These are phyloP conservation scores for Geotrichum carabidarum DNA, from an alignment of 1,139 yeast species.

Conservation along the genomic window DNA sequence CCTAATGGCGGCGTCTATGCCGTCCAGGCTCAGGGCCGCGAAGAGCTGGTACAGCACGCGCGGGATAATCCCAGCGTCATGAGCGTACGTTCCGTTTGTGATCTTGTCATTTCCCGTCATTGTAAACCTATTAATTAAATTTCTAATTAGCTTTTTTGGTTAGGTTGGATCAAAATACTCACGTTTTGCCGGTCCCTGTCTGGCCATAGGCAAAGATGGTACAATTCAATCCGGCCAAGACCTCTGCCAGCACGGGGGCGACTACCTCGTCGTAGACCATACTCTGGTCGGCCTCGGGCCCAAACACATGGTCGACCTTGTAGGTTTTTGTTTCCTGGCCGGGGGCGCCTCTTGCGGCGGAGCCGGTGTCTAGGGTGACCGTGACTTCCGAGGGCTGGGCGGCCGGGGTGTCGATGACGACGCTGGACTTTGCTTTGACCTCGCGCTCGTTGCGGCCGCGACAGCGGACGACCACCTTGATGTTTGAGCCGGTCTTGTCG, in stretches of 20 bases:
- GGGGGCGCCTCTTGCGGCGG: conserved; percentile 7
- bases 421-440: conserved; percentile 62
- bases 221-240: conserved; percentile 52
- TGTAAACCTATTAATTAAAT: conserved; percentile 43
- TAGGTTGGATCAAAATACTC: neutral
- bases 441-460: conserved; percentile 76
- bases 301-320: conserved; percentile 64
- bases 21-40: conserved; percentile 38
- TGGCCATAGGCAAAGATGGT: conserved; percentile 86
- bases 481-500: conserved; percentile 40
- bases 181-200: conserved; percentile 84
- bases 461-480: conserved; percentile 84
- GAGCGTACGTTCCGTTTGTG: conserved; percentile 23
- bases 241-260: conserved; percentile 53
- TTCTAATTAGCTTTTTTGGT: neutral
- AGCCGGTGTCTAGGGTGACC: conserved; percentile 7
- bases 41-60: conserved; percentile 54
- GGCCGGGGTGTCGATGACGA: conserved; percentile 47
- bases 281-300: conserved; percentile 66
- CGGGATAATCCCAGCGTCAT: conserved; percentile 65
- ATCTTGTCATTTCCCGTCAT: conserved; percentile 64
- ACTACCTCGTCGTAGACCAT: conserved; percentile 57
- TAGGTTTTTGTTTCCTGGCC: conserved; percentile 45
- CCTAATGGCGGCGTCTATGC: conserved; percentile 53
- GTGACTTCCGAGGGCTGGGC: conserved; percentile 19